A percentile compares a stretch with the other conserved stretches of the same genome.
Conservation (phyloP, 1,284 basidiomycete species). For the Sporisorium exsertum region DNA sequence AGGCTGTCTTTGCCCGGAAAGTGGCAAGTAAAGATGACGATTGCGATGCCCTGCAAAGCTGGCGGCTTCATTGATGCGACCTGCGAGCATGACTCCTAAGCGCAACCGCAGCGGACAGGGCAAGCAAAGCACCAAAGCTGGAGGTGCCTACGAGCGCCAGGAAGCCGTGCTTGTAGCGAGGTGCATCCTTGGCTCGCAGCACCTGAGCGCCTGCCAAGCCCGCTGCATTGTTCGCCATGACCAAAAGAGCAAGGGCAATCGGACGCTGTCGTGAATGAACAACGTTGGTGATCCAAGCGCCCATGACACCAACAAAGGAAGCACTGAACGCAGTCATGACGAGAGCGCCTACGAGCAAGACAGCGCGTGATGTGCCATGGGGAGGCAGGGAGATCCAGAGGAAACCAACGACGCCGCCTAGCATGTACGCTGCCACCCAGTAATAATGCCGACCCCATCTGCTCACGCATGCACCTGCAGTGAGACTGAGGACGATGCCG, state of each 20-base stretch:
- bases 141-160: neutral
- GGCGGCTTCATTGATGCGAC: neutral
- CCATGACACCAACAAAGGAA: neutral
- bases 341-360: slow-evolving; percentile 1
- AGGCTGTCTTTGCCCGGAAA: no score
- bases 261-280: neutral
- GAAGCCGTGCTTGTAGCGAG: slow-evolving; percentile 1
- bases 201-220: slow-evolving; percentile 1
- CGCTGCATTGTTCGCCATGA: neutral
- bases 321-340: slow-evolving; percentile 1
- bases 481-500: slow-evolving; percentile 1
- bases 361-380: neutral
- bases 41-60: no score
- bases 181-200: slow-evolving; percentile 1
- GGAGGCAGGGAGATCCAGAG: slow-evolving; percentile 2
- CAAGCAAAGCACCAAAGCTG: neutral
- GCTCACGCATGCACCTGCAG: slow-evolving; percentile 2
- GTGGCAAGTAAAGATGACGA: no score
- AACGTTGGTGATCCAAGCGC: neutral
- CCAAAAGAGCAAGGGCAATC: neutral
- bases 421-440: slow-evolving; percentile 1
- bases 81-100: neutral
- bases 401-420: neutral
- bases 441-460: neutral
- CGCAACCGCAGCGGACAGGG: neutral